Percentiles rank a stretch among this genome's conserved stretches.
Conservation (phyloP, 257 asterid genomes). For the Verbascum thapsus region DNA sequence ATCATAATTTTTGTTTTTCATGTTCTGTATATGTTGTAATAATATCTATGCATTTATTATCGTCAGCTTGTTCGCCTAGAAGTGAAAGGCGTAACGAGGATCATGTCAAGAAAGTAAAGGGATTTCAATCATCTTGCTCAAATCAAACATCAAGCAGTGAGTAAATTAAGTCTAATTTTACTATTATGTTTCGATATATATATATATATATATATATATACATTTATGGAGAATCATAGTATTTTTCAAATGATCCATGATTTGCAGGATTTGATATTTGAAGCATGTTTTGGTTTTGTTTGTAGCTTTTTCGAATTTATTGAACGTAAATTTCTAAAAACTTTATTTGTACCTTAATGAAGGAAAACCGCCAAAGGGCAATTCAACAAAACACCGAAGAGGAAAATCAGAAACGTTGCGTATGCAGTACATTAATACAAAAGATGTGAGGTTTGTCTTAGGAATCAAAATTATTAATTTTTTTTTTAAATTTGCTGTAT, state of each 20-base stretch:
- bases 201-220: too few relatives aligned
- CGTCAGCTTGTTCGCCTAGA: slow-evolving; percentile 61
- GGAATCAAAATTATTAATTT: slow-evolving; percentile 23
- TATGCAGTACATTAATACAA: slow-evolving; percentile 70
- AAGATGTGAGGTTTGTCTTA: slow-evolving; percentile 90
- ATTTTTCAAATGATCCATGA: background rate
- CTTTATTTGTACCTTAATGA: slow-evolving; percentile 20
- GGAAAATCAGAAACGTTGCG: slow-evolving; percentile 93
- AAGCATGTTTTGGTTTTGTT: background rate
- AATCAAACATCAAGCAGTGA: slow-evolving; percentile 44
- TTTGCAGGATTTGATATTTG: background rate
- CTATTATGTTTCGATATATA: too few relatives aligned
- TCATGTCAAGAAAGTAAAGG: slow-evolving; percentile 30
- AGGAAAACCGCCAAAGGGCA: slow-evolving; percentile 48
- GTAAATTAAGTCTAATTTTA: background rate
- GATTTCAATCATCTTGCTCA: slow-evolving; percentile 45
- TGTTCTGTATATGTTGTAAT: background rate
- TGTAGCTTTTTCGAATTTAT: background rate
- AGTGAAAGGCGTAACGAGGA: slow-evolving; percentile 49
- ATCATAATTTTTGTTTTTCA: background rate
- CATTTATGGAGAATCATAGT: too few relatives aligned
- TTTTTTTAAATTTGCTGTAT: background rate
- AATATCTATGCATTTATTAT: slow-evolving; percentile 6
- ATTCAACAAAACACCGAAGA: slow-evolving; percentile 63
- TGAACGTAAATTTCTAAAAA: background rate